Evolutionary conservation across 1,139 yeast species (phyloP), one percentile per base, ranked within the genome.

Genomic region (Kurtzmaniella quercitrusa): DNA sequence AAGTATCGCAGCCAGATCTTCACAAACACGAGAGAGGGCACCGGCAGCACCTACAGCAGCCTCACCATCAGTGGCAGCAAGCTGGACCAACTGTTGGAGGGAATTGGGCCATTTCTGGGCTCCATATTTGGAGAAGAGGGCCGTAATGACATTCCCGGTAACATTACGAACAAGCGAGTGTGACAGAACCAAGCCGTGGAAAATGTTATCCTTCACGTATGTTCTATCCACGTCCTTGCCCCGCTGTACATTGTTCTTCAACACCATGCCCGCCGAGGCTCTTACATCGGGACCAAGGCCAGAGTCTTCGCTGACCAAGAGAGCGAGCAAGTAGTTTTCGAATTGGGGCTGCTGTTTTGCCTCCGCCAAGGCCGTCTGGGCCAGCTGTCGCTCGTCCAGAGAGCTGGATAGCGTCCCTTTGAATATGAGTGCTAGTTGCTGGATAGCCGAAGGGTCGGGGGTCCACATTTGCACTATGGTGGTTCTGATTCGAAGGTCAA

Each of bases 131-230:
- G 85, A 73, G 53, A 91, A 85, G 37, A 93, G 66, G 0, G 96
- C 77, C 1, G 98, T 87, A 43, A 93, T 82, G 43, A 90, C 95
- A 57, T 84, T 91, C 39, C 98, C 96, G 12, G 96, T 83, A 48
- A 91, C 88, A 57, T 87, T 89, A 49, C 96, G 76, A 21, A 91
- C 87, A 56, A 87, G 67, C 16, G 69, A 61, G 48, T 80, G 81
- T 1, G 66, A 56, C 45, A 80, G 86, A 41, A 77, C 61, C 42
- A 93, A 71, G 1, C 97, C 98, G 44, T 74, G 73, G 34, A 88
- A 65, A 21, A 90, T 73, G 51, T 81, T 71, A n/a, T 73, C 66
- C 53, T 86, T 73, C 25, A 90, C 67, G 56, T 82, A 85, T 17
- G 66, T 67, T 46, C 81, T 68, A 39, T 75, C 65, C 17, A 62